Percentiles rank a stretch among this genome's conserved stretches.
Conservation (phyloP, 192 early-diverging fungal genomes). For the Lobosporangium transversale region DNA sequence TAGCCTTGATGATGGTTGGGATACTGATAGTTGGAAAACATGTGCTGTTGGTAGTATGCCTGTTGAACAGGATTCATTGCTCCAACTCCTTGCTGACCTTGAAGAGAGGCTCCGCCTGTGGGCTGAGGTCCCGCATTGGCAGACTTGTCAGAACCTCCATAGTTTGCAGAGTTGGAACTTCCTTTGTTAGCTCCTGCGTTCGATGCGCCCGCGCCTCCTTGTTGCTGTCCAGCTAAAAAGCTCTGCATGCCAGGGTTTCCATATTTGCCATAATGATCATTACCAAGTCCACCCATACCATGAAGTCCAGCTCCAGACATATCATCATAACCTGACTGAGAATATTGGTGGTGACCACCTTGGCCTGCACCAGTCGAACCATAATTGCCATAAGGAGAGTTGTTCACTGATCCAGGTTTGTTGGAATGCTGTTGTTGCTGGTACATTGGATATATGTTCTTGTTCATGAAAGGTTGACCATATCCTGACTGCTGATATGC, state of each 20-base stretch:
- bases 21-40: slow-evolving; percentile 64
- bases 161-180: slow-evolving; percentile 3
- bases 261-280: slow-evolving; percentile 43
- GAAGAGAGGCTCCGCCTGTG: slow-evolving; percentile 29
- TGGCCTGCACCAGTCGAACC: slow-evolving; percentile 38
- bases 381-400: slow-evolving; percentile 52
- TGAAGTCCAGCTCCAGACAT: slow-evolving; percentile 50
- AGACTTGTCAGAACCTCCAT: slow-evolving; percentile 20
- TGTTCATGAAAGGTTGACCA: slow-evolving; percentile 92
- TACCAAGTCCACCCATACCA: slow-evolving; percentile 34
- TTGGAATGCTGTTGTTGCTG: slow-evolving; percentile 54
- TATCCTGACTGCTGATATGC: slow-evolving; percentile 85
- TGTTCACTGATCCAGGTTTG: slow-evolving; percentile 54
- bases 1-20: slow-evolving; percentile 57
- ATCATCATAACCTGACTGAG: slow-evolving; percentile 46
- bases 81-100: slow-evolving; percentile 39
- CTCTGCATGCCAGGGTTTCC: slow-evolving; percentile 42
- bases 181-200: slow-evolving; percentile 16
- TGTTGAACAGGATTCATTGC: slow-evolving; percentile 31
- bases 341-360: slow-evolving; percentile 47
- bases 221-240: slow-evolving; percentile 50
- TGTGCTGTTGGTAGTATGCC: slow-evolving; percentile 51
- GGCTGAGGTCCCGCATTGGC: slow-evolving; percentile 13
- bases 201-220: slow-evolving; percentile 12
- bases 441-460: slow-evolving; percentile 91